Base-by-base conservation (phyloP, 2,329 filamentous ascomycete genomes). In the Xylariaceae sp. region DNA sequence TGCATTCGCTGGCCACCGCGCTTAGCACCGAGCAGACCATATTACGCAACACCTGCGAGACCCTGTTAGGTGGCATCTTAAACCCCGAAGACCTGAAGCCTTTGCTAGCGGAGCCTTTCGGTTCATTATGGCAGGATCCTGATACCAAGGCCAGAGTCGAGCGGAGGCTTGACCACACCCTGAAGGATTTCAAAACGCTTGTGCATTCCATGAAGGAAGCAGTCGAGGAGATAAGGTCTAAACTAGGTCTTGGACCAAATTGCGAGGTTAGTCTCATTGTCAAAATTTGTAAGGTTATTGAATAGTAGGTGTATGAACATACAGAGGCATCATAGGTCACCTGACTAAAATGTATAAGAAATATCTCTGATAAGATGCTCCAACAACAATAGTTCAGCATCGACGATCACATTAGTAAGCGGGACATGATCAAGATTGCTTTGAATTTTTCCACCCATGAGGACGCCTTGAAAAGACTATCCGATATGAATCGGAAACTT, bases 31-130 rank as follows among this genome's bases (percentile, higher is more conserved):
- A 72, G 26, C 36, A 55, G 1, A 53, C 55, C 3, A 70, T 65
- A 10, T 33, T 71, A 0, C 53, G 64, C 3, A 70, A 72, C 35
- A 64, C 68, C 6, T 72, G 62, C 27, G 58, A 70, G 16, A 65
- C 65, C 8, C 61, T 73, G 0, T 61, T 72, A 2, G 49, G 45
- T 0, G 67, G 65, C 1, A 53, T 68, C 0, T 64, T 68, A 0
- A 50, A 64, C 0, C 55, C 50, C 0, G n/a, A 36, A 5, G 35
- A 66, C 6, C 61, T 72, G 0, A 63, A 70, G 4, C 23, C 49
- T 4, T 68, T 73, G 66, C 59, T 73, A 2, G 37, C 62, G 0
- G 36, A 66, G 3, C 64, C 70, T 0, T 67, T 69, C 1, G 70
- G 70, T 0, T 50, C 45, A 0, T 9, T 64, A 0, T 73, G 70